Base-by-base conservation (phyloP, 2,329 filamentous ascomycete genomes). In the Incumbomyces delicatus region DNA sequence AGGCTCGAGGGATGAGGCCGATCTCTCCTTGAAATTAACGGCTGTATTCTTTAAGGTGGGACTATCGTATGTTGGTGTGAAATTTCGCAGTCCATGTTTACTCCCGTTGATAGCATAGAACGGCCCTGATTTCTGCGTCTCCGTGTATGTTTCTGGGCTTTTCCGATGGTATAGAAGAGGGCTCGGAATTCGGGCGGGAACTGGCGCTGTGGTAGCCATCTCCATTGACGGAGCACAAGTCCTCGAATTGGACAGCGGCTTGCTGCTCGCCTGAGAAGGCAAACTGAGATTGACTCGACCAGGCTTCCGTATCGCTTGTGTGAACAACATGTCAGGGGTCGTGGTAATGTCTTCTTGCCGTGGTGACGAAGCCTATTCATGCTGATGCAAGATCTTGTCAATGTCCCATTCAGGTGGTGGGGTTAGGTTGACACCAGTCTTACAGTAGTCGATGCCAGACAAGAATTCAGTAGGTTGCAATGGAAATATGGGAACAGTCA, bases 151-250 rank as follows among this genome's bases (percentile, higher is more conserved):
- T 2, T 37, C 37, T 20, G 14, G 22, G 18, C 39, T 48, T 32
- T 20, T n/a, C 29, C 33, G 27, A 32, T 53, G 52, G 39, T 54
- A 54, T 6, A 56, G 47, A 2, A 53, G 32, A 11, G 53, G 53
- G 43, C 52, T 56, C 29, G 53, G 53, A 29, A 56, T 52, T 3
- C 41, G 17, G 29, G 49, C 32, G 13, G 35, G 22, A 16, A 27
- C 34, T 11, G 31, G 12, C 27, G 40, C 30, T 32, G 13, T 18
- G 22, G 22, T 8, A 8, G 22, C 22, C 5, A 27, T 27, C 22
- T 27, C 22, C 8, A 5, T 27, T 5, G 22, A 27, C 5, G 8
- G 8, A 4, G 8, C 22, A 8, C 22, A 8, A 5, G 22, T 27
- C 5, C 22, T 27, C 18, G 6, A n/a, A 32, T 16, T 14, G 6